Evolutionary conservation across 441 rosid species (phyloP).

Genomic region (Euphorbia schlechtendalii): DNA sequence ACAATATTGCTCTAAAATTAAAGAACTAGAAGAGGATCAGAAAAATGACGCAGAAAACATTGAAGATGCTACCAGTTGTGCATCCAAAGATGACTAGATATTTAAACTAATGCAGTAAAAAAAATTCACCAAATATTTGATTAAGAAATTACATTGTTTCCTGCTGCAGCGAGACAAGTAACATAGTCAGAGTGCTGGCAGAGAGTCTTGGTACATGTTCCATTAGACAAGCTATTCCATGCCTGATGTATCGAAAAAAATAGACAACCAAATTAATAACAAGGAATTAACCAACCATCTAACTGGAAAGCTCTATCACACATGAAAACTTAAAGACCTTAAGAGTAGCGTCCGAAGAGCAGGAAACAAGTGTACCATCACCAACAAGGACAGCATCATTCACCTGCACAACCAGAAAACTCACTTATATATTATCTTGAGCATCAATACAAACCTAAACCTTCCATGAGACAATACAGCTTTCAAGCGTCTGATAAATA

Average conservation of each 20-base stretch:
- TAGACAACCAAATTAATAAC: constrained; percentile 11
- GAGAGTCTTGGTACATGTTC: constrained; percentile 74
- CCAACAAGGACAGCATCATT: constrained; percentile 84
- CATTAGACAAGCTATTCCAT: constrained; percentile 91
- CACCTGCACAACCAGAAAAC: constrained; percentile 47
- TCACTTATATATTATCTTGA: background rate
- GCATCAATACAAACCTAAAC: too few relatives aligned
- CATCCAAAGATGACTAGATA: constrained; percentile 16
- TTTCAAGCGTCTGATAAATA: too few relatives aligned
- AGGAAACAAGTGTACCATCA: constrained; percentile 85
- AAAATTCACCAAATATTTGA: constrained; percentile 23
- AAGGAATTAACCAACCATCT: constrained; percentile 10
- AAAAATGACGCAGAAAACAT: constrained; percentile 32
- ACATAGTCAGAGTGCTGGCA: constrained; percentile 98
- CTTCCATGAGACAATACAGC: too few relatives aligned
- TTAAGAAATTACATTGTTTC: constrained; percentile 75
- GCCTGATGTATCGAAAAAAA: constrained; percentile 40
- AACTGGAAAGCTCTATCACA: constrained; percentile 5
- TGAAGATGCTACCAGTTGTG: constrained; percentile 6
- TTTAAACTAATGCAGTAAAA: constrained; percentile 22
- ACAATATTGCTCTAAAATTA: constrained; percentile 80
- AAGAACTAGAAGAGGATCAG: constrained; percentile 60
- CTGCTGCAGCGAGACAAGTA: constrained; percentile 89
- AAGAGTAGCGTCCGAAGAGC: constrained; percentile 93
- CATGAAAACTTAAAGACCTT: constrained; percentile 48